Evolutionary conservation across 2,329 filamentous ascomycete genomes (phyloP), one percentile per base, ranked within the genome.

Genomic region (Fusarium armeniacum): DNA sequence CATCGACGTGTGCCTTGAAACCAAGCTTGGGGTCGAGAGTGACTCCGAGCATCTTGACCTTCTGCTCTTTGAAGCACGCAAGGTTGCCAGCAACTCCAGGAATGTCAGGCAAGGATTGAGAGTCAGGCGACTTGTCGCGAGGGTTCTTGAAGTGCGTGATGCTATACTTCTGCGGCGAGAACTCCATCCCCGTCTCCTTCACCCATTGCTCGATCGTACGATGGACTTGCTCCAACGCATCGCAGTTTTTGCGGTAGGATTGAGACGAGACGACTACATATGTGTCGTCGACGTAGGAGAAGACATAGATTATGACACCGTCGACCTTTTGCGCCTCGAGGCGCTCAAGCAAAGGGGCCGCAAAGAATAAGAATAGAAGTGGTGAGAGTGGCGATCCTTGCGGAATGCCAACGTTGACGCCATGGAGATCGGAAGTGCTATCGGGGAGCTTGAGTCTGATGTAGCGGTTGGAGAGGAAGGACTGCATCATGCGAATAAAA

Each of bases 351-450:
- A 67, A 28, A 28, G 65, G 53, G 1, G 58, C 43, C 3, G 40
- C 46, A 18, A 66, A 63, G 35, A 69, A 40, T 16, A 53, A 32
- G 13, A 69, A 70, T 3, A 70, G 30, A 2, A 70, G 28, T 4
- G 61, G 11, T 4, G 67, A 70, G 5, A 69, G 30, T 5, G 54
- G 57, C 1, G 57, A 58, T 3, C 66, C 64, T 45, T 70, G 68
- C 4, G 68, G 66, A 30, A 70, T 67, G 20, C 68, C 63, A 5
- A 50, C 51, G 3, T 61, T 58, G 20, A 67, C 33, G 20, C 22
- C 51, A 15, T 46, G 51, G 2, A 11, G 4, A 0, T n/a, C 7
- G 2, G 66, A 52, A 2, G 35, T 58, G 8, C 30, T 24, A 5
- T 40, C 12, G 1, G 59, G 64, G 28, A 65, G 24, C 12, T 30